phyloP scores from a whole-genome alignment of 805 yeast genomes.

The Wickerhamomyces bisporus region DNA sequence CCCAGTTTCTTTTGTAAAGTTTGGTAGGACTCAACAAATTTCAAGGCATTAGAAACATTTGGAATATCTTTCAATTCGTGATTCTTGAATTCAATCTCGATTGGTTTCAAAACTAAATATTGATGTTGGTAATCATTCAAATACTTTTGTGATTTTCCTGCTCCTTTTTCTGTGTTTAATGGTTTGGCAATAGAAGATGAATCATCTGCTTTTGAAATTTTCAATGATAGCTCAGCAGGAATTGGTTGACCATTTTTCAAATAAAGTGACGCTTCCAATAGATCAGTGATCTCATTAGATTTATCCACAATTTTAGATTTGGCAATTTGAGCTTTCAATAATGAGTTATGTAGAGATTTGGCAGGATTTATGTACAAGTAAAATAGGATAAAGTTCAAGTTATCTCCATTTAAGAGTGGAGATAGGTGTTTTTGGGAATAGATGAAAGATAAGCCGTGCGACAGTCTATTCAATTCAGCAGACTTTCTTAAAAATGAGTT shows the following conservation, averaged over 20 bases:
- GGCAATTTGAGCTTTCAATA: conserved; percentile 13
- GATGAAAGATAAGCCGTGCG: conserved; percentile 19
- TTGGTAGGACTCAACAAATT: background rate
- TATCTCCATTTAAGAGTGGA: conserved; percentile 7
- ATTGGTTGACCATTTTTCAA: conserved; percentile 7
- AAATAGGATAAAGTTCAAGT: conserved; percentile 17
- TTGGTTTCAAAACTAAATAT: conserved; percentile 21
- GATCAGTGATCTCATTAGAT: conserved; percentile 10
- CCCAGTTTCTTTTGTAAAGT: background rate
- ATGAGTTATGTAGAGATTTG: conserved; percentile 10
- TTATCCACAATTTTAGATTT: conserved; percentile 5
- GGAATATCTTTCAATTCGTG: background rate
- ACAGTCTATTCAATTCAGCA: conserved; percentile 16
- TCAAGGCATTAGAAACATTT: background rate
- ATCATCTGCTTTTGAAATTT: conserved; percentile 3
- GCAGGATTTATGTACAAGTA: conserved; percentile 19
- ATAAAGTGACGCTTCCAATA: conserved; percentile 15
- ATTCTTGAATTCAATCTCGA: conserved; percentile 11
- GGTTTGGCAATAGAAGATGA: background rate
- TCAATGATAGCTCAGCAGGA: conserved; percentile 8
- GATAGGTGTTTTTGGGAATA: conserved; percentile 13
- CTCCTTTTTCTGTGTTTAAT: background rate
- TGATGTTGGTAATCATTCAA: conserved; percentile 10
- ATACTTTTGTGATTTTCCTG: background rate
- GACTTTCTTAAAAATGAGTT: conserved; percentile 17